A percentile compares a stretch with the other conserved stretches of the same genome.
Evolutionary conservation across 116 monocot species (phyloP).

Genomic region (Trichopus zeylanicus): DNA sequence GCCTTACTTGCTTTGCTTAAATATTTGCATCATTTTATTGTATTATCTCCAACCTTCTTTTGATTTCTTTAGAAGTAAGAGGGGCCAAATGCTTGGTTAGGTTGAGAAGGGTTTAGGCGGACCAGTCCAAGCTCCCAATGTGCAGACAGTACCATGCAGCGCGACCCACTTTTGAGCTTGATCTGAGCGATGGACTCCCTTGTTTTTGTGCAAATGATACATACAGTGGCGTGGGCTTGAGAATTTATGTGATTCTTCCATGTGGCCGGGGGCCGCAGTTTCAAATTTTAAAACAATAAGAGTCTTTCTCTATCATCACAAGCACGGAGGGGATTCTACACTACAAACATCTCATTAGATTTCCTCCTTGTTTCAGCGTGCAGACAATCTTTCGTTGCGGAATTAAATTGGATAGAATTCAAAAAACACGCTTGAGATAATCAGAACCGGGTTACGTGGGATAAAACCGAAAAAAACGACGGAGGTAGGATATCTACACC

Average conservation of each 20-base stretch:
- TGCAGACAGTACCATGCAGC: conserved; percentile 3
- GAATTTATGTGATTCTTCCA: neutral
- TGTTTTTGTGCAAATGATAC: neutral
- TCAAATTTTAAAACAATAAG: neutral
- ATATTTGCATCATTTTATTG: neutral
- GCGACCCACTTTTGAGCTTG: neutral
- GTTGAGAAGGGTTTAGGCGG: neutral
- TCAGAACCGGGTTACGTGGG: too few species aligned
- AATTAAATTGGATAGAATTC: too few species aligned
- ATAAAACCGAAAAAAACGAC: too few species aligned
- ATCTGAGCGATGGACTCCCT: too few species aligned
- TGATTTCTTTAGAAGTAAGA: neutral
- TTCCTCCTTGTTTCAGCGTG: too few species aligned
- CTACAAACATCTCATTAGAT: too few species aligned
- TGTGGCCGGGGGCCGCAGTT: neutral
- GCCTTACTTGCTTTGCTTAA: neutral
- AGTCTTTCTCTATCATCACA: too few species aligned
- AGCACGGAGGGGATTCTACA: too few species aligned
- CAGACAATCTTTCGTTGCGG: too few species aligned
- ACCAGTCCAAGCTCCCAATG: conserved; percentile 3
- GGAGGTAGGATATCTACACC: too few species aligned
- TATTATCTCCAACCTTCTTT: neutral
- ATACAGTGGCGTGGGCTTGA: neutral
- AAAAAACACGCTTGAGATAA: too few species aligned
- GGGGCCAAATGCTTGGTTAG: neutral